Base-by-base conservation (phyloP, 768 basidiomycete genomes). In the Solioccasus polychromus region DNA sequence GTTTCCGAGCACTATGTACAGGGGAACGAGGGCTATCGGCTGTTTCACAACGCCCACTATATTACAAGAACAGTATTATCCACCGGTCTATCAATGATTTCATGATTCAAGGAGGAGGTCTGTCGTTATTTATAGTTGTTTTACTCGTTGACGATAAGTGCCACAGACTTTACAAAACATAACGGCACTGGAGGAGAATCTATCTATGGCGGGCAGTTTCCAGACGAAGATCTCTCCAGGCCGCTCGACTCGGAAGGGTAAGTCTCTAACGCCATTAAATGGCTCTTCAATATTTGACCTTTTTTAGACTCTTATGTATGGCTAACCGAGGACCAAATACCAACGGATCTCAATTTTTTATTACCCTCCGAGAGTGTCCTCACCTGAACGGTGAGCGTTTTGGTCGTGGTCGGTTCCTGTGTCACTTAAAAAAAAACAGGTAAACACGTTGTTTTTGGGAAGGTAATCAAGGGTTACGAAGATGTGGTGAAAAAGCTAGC, bases 321-420 rank as follows among this genome's bases (percentile, higher is more conserved):
- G 92, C 92, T 9, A 95, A 95, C 63, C 78, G 78, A 52, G 88
- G 88, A 3, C 82, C 85, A 1, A 72, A 87, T 65, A 93, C 92
- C 28, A 94, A 93, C 53, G 82, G 84, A 29, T 88, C 85, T 1
- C 92, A 94, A 52, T 94, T 86, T 61, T 93, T 94, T 61, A 72
- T 93, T 50, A 91, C 92, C 18, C 74, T 94, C 10, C 73, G 77
- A n/a, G 75, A 78, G 14, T 82, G 86, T 49, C 79, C 83, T 4
- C 88, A 91, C 61, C 64, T 91, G 35, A 76, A 86, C 59, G 90
- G 90, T 72, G 67, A 67, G 68, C 51, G 0, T 40, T 34, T 41
- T 1, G 0, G 29, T 36, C 18, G 5, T 11, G n/a, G n/a, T 30
- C 25, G 8, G 25, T 38, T 23, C 30, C 34, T 35, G 14, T 51